Evolutionary conservation across 208 protist genomes (phyloP).

Genomic region (Wallacemonas sp.): DNA sequence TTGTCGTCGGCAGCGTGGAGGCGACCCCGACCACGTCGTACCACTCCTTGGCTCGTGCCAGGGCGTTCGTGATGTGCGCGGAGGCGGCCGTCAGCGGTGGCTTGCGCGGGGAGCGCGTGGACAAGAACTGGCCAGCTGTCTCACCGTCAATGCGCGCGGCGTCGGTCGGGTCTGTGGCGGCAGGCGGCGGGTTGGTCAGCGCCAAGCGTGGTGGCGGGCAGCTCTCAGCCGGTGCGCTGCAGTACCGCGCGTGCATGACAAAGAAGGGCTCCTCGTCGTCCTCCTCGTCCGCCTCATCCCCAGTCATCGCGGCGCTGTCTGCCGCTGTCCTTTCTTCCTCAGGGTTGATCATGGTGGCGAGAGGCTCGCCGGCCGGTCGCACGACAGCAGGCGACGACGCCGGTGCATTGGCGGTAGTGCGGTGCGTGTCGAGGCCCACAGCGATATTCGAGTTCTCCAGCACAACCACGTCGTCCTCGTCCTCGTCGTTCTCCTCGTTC

Average conservation of each 20-base stretch:
- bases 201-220: neutral
- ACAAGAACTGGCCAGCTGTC: neutral
- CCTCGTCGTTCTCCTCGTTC: no score
- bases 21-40: constrained; percentile 1
- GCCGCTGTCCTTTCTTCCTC: no score
- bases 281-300: constrained; percentile 24
- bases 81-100: neutral
- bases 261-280: constrained; percentile 31
- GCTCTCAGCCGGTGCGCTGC: constrained; percentile 31
- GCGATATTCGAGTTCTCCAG: no score
- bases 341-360: neutral
- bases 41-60: neutral
- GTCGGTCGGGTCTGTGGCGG: no score
- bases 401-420: no score
- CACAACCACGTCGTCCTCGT: no score
- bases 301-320: no score
- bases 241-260: constrained; percentile 56
- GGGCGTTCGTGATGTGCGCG: neutral
- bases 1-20: constrained; percentile 6
- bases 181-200: neutral
- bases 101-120: neutral
- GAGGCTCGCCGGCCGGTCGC: no score
- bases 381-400: no score
- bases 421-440: no score
- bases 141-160: no score